Evolutionary conservation across 768 basidiomycete genomes (phyloP), one percentile per base, ranked within the genome.

Genomic region (Rhodotorula kratochvilovae): DNA sequence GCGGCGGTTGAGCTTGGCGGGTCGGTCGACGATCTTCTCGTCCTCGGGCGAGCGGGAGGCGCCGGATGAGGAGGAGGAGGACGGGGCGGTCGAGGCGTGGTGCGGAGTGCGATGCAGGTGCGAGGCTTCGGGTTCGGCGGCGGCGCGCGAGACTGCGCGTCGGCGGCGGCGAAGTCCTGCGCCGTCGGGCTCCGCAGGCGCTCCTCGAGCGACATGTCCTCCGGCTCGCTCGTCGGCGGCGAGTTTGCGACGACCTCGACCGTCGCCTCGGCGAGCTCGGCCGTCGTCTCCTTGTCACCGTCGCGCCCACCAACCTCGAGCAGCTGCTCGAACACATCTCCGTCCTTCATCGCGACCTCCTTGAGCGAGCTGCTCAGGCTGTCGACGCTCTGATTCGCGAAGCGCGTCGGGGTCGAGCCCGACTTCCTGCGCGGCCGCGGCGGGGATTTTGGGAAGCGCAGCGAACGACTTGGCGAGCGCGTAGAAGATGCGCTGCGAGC

Each of bases 401-500:
- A n/a, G 35, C 6, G 42, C 61, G 29, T 59, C 27, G 12, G 58
- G 33, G 25, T 64, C 71, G 19, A 65, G 33, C 19, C 46, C 58
- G 51, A 50, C 68, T 6, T n/a, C 55, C 12, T 21, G 31, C 0
- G 63, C 61, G 16, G 59, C 29, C 29, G 61, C 5, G 0, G 70
- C 50, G 2, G 77, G 75, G 29, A 77, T 35, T 36, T 63, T 66
- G 16, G 75, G 73, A 6, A 78, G 67, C 2, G 70, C 61, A 5
- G 77, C 75, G 36, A 76, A 72, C 33, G 76, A 76, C 31, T 67
- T 70, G 5, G 77, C 77, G 58, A 72, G 66, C 1, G 75, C 62
- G 61, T 75, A 74, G 62, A 78, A 78, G 48, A 78, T 61, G 23
- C 69, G 66, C 33, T 78, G 77, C 3, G 75, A 76, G 27, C 77